Evolutionary conservation across 768 basidiomycete genomes (phyloP).

Genomic region (Calocera cornea): DNA sequence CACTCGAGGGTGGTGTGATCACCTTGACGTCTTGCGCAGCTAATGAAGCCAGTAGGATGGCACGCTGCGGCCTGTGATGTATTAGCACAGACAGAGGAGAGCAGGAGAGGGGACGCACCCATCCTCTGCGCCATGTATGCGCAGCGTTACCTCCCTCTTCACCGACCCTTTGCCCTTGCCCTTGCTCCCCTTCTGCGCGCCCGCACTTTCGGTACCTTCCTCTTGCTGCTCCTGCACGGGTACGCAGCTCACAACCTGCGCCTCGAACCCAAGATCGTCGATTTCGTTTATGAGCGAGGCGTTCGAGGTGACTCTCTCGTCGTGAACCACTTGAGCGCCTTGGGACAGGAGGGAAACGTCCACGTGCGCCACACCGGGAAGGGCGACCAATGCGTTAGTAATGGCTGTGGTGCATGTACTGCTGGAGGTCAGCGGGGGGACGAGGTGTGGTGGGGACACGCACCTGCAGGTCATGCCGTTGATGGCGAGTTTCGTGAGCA

Average conservation of each 20-base stretch:
- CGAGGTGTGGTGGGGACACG: background rate
- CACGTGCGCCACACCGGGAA: conserved; percentile 10
- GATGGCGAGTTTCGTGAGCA: conserved; percentile 9
- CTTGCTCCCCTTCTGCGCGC: conserved; percentile 14
- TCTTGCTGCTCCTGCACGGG: too few species aligned
- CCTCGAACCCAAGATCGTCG: conserved; percentile 38
- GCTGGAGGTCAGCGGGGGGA: background rate
- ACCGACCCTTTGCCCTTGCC: background rate
- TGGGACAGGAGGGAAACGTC: conserved; percentile 15
- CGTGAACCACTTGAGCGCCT: conserved; percentile 14
- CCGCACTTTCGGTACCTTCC: conserved; percentile 27
- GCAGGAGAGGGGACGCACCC: conserved; percentile 27
- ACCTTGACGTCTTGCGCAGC: conserved; percentile 2
- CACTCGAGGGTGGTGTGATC: conserved; percentile 28
- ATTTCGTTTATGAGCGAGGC: conserved; percentile 17
- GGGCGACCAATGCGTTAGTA: conserved; percentile 8
- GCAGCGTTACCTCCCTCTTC: conserved; percentile 36
- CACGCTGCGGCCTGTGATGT: conserved; percentile 21
- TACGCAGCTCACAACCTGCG: conserved; percentile 7
- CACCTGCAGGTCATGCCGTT: conserved; percentile 24
- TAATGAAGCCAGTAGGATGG: conserved; percentile 28
- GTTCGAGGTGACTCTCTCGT: background rate
- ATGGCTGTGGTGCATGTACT: conserved; percentile 20
- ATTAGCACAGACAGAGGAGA: background rate
- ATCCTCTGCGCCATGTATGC: conserved; percentile 53